Conservation (phyloP, 306 rosid species). For the Medicago lupulina region DNA sequence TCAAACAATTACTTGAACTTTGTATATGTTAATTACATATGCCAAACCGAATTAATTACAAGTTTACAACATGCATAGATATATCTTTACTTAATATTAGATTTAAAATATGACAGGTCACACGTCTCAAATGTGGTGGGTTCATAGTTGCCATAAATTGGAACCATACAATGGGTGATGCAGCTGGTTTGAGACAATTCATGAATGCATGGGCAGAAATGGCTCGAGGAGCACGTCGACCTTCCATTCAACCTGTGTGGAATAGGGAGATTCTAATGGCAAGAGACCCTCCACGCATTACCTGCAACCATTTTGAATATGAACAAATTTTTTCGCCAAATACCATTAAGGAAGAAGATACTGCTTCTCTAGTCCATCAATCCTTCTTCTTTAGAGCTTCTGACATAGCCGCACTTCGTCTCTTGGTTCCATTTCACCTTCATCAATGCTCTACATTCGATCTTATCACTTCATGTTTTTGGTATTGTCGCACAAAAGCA, state of each 20-base stretch:
- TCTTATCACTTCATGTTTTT: conserved; percentile 33
- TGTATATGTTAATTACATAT: too few species aligned
- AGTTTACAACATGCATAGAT: neutral
- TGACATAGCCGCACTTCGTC: conserved; percentile 1
- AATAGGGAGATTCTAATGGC: conserved; percentile 35
- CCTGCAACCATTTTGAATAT: conserved; percentile 37
- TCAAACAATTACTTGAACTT: too few species aligned
- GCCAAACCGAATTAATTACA: neutral
- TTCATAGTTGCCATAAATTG: conserved; percentile 1
- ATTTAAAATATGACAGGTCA: neutral
- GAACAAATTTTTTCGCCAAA: neutral
- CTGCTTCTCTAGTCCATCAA: neutral
- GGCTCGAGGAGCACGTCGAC: conserved; percentile 21
- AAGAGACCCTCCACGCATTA: conserved; percentile 32
- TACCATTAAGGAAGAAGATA: neutral
- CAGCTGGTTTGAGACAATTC: conserved; percentile 3
- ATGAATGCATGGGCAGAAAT: conserved; percentile 33
- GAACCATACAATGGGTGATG: conserved; percentile 38
- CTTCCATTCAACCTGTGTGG: conserved; percentile 40
- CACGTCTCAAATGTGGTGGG: conserved; percentile 1
- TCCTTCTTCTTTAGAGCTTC: conserved; percentile 37
- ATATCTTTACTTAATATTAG: neutral
- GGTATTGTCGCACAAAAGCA: conserved; percentile 41
- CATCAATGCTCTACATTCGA: conserved; percentile 36
- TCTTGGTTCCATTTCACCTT: conserved; percentile 12